Base-by-base conservation (phyloP, 2,329 filamentous ascomycete genomes). In the Cladosporium velox region DNA sequence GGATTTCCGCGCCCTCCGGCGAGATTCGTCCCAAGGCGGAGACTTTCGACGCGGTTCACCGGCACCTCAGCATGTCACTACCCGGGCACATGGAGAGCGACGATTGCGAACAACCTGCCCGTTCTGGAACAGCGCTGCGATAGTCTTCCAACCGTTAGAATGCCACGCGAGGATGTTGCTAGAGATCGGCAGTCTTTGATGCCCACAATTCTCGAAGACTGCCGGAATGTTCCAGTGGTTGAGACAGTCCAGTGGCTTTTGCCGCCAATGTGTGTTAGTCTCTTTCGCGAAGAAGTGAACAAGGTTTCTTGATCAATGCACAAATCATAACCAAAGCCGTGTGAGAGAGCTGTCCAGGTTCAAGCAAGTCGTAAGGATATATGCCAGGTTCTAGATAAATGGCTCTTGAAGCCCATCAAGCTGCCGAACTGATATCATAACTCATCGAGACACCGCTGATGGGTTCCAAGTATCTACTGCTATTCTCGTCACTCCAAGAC, bases 41-140 rank as follows among this genome's bases (percentile, higher is more conserved):
- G 58, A 28, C 49, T 18, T 44, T 24, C 47, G 18, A 47, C 18
- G 58, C 38, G 26, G 38, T 11, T 49, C 26, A 35, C 47, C 58
- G 58, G 58, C 58, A 51, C 52, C n/a, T 30, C 52, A 55, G n/a
- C 52, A 55, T 34, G 15, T 32, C 52, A 34, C 52, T 24, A 47
- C 41, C n/a, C n/a, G n/a, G 41, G 41, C 8, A 47, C 10, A 47
- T 47, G 41, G 41, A 21, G 41, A 47, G 41, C 41, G 10, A n/a
- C 12, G 18, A 11, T 21, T 47, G 41, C 41, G 41, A 47, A 47
- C n/a, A 21, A 47, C 41, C 41, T 47, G 41, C 41, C n/a, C 41
- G 5, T 21, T 47, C 3, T 47, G 41, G 41, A 47, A 47, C 41
- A 47, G 41, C n/a, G 41, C n/a, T 21, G n/a, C 14, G 7, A 47